Percentiles rank a stretch among this genome's conserved stretches.
Conservation (phyloP, 768 basidiomycete species). For the Harrya chromipes region DNA sequence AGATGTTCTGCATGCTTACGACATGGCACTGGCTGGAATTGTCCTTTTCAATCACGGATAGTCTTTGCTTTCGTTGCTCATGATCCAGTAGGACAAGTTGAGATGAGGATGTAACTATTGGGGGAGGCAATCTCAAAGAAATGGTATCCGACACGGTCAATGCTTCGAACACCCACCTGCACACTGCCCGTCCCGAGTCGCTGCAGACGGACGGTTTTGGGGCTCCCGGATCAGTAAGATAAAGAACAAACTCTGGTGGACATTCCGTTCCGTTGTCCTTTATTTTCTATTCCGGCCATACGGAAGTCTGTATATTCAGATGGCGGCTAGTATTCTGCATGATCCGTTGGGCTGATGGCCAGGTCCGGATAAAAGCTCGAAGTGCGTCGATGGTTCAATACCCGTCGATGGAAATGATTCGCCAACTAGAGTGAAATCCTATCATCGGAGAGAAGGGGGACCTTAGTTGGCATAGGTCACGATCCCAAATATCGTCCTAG, state of each 20-base stretch:
- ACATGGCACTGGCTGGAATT: too few species aligned
- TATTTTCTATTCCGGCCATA: neutral
- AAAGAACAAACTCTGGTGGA: constrained; percentile 36
- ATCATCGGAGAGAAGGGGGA: constrained; percentile 13
- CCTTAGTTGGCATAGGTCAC: constrained; percentile 9
- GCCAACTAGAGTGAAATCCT: neutral
- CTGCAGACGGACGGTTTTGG: constrained; percentile 45
- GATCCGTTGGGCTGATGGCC: neutral
- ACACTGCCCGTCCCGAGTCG: too few species aligned
- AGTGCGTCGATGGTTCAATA: neutral
- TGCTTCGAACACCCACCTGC: too few species aligned
- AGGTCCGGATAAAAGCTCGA: neutral
- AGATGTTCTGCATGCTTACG: constrained; percentile 85
- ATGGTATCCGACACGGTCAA: too few species aligned
- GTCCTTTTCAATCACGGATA: constrained; percentile 89
- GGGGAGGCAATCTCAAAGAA: constrained; percentile 76
- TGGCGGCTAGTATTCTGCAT: neutral
- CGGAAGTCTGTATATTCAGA: neutral
- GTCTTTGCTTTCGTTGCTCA: neutral
- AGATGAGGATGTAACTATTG: constrained; percentile 94
- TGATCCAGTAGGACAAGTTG: constrained; percentile 79
- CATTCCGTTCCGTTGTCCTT: neutral
- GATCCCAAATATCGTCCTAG: neutral
- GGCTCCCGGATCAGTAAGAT: constrained; percentile 39
- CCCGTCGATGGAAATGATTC: neutral